phyloP scores from a whole-genome alignment of 768 basidiomycete species.

The Myochromella boudieri region DNA sequence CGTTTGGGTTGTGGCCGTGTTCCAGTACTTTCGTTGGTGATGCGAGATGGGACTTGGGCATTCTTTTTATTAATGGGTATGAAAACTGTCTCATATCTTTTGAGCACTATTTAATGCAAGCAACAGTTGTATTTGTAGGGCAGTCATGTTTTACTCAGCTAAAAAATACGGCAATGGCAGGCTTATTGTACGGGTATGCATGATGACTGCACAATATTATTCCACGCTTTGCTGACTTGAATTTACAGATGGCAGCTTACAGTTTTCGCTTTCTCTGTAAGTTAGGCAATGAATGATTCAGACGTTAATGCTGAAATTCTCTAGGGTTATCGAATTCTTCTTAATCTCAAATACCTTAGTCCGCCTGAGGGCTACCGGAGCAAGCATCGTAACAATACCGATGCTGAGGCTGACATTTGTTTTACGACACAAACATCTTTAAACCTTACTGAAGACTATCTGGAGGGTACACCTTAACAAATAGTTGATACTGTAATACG shows the following conservation, averaged over 20 bases:
- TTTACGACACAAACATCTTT: conserved; percentile 25
- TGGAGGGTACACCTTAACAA: no score
- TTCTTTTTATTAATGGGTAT: conserved; percentile 41
- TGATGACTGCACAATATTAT: background rate
- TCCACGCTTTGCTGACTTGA: background rate
- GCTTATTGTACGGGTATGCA: conserved; percentile 32
- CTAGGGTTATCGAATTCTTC: no score
- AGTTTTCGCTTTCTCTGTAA: conserved; percentile 32
- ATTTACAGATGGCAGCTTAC: conserved; percentile 32
- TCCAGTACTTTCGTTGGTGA: conserved; percentile 37
- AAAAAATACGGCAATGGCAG: conserved; percentile 24
- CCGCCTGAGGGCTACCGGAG: conserved; percentile 11
- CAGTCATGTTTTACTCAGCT: conserved; percentile 25
- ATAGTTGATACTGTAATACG: no score
- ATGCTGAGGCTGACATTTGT: no score
- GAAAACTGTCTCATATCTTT: conserved; percentile 7
- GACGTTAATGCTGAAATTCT: no score
- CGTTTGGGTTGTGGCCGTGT: conserved; percentile 40
- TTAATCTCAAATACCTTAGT: conserved; percentile 30
- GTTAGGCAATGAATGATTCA: conserved; percentile 3
- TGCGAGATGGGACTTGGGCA: conserved; percentile 46
- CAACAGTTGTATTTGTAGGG: conserved; percentile 26
- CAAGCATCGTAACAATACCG: conserved; percentile 24
- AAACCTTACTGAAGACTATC: no score
- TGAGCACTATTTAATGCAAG: background rate